These are phyloP conservation scores for Hexamita inflata DNA, from an alignment of 208 protist species.

Conservation along the genomic window DNA sequence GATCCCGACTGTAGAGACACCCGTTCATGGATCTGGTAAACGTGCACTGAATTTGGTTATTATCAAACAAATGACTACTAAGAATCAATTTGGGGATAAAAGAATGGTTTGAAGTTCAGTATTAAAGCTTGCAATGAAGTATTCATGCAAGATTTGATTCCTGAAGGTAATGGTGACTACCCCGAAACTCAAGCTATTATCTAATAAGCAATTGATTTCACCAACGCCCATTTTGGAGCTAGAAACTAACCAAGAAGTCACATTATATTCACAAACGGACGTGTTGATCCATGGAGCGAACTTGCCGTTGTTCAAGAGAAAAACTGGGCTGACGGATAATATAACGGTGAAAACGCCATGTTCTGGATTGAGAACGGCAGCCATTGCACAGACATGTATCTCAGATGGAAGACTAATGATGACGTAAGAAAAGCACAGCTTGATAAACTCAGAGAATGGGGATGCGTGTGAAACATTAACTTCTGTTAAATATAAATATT, in stretches of 20 bases:
- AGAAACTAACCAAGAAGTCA: neutral
- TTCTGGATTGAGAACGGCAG: neutral
- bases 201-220: neutral
- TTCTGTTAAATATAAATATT: no score
- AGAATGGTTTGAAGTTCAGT: neutral
- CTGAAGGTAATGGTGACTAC: no score
- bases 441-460: no score
- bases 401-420: neutral
- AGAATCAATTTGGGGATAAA: neutral
- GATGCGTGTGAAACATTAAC: no score
- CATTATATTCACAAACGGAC: constrained; percentile 5
- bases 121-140: neutral
- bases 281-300: constrained; percentile 13
- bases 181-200: neutral
- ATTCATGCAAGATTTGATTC: no score
- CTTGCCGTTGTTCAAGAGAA: neutral
- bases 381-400: constrained; percentile 12
- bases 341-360: neutral
- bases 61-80: neutral
- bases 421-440: neutral
- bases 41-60: constrained; percentile 18
- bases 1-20: no score
- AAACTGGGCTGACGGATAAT: neutral
- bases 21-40: constrained; percentile 18
- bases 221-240: neutral